Percentiles rank a stretch among this genome's conserved stretches.
phyloP scores from a whole-genome alignment of 495 filamentous ascomycete genomes.

The Aspergillus mulundensis region DNA sequence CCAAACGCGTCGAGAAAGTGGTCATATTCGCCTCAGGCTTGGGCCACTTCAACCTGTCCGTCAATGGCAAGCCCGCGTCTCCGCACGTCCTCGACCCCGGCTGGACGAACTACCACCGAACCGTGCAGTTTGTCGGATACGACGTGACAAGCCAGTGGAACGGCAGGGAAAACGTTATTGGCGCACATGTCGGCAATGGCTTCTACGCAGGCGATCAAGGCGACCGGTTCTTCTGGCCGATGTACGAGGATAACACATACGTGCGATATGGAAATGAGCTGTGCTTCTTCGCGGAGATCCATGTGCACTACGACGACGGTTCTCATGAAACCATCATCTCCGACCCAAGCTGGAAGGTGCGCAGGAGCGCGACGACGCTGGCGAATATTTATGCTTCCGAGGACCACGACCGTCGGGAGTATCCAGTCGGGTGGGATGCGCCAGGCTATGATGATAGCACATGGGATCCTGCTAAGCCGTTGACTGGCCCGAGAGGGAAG shows the following conservation, averaged over 20 bases:
- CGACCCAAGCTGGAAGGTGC: constrained; percentile 23
- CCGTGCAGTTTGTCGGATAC: constrained; percentile 26
- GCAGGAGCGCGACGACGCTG: constrained; percentile 25
- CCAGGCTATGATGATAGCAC: constrained; percentile 14
- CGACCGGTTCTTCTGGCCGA: constrained; percentile 31
- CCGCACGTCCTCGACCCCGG: constrained; percentile 26
- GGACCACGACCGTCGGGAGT: constrained; percentile 22
- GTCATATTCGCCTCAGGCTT: constrained; percentile 27
- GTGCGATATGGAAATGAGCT: constrained; percentile 30
- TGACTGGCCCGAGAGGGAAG: constrained; percentile 25
- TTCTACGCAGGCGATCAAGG: constrained; percentile 31
- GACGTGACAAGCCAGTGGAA: constrained; percentile 20
- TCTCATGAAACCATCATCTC: constrained; percentile 22
- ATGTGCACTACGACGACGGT: constrained; percentile 24
- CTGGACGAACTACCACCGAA: constrained; percentile 30
- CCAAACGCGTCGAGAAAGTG: constrained; percentile 9
- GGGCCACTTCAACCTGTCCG: constrained; percentile 27
- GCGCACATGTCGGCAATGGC: constrained; percentile 27
- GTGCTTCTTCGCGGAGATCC: constrained; percentile 28
- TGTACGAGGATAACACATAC: constrained; percentile 32
- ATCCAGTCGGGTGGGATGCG: constrained; percentile 23
- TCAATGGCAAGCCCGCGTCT: constrained; percentile 24
- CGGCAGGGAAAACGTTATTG: constrained; percentile 20
- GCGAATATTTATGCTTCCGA: constrained; percentile 31
- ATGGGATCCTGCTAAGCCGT: constrained; percentile 22